These are phyloP conservation scores for Colletotrichum lindemuthianum DNA, from an alignment of 2,329 filamentous ascomycete species.

Conservation along the genomic window DNA sequence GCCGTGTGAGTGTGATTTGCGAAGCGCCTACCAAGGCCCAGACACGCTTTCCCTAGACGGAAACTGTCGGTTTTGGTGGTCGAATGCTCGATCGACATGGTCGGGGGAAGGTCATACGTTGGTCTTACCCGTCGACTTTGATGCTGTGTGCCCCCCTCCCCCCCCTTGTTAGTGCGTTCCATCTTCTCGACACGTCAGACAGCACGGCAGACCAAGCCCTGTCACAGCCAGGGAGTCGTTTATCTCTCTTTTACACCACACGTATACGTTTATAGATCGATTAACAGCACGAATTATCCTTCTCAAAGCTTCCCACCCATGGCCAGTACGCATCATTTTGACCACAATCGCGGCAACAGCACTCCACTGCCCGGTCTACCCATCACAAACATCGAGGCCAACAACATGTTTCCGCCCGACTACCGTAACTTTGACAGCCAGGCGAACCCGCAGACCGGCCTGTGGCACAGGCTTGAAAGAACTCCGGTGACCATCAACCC, in stretches of 20 bases:
- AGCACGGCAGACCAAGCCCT: conserved; percentile 5
- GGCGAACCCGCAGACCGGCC: conserved; percentile 2
- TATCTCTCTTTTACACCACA: conserved; percentile 16
- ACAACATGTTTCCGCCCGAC: conserved; percentile 11
- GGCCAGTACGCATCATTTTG: conserved; percentile 12
- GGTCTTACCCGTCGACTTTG: no score
- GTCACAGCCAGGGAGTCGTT: conserved; percentile 11
- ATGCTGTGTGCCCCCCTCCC: no score
- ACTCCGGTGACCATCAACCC: background rate
- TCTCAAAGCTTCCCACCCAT: background rate
- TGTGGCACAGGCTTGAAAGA: background rate
- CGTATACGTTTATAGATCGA: conserved; percentile 9
- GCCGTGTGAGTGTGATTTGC: no score
- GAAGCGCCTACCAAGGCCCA: no score
- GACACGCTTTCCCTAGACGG: no score
- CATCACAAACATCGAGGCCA: conserved; percentile 6
- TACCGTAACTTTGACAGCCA: conserved; percentile 18
- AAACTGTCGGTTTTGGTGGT: no score
- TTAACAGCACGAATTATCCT: conserved; percentile 11
- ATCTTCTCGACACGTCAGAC: background rate
- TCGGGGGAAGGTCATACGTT: no score
- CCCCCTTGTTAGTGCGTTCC: no score
- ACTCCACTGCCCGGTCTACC: conserved; percentile 13
- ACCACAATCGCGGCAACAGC: conserved; percentile 9
- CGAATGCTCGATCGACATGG: no score